Conservation (phyloP, 257 asterid genomes). For the Capsicum chinense region DNA sequence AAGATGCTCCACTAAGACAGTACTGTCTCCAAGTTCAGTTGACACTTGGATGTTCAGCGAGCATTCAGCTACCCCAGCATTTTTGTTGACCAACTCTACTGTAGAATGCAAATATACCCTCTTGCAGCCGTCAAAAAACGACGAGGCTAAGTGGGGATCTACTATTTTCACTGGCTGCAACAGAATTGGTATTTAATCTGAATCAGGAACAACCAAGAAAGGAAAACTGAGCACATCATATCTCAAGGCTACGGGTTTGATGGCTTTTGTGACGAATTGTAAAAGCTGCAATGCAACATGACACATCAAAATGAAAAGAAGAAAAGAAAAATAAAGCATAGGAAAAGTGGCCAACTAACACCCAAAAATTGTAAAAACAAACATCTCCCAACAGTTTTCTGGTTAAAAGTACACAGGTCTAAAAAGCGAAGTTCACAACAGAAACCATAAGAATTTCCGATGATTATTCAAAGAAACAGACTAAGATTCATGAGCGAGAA, state of each 20-base stretch:
- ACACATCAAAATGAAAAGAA: background rate
- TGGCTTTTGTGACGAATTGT: constrained; percentile 11
- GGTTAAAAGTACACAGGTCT: background rate
- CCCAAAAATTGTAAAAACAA: background rate
- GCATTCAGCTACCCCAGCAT: constrained; percentile 64
- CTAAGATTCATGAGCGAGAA: constrained; percentile 19
- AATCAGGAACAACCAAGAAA: constrained; percentile 37
- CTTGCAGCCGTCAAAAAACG: constrained; percentile 71
- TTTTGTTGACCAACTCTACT: constrained; percentile 71
- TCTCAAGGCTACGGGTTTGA: background rate
- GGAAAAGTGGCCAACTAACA: background rate
- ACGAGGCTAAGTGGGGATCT: constrained; percentile 92
- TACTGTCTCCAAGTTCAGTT: constrained; percentile 68
- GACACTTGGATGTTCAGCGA: constrained; percentile 86
- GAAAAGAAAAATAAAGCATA: background rate
- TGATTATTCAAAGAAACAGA: constrained; percentile 10
- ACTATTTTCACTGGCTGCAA: constrained; percentile 97
- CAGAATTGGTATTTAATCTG: constrained; percentile 33
- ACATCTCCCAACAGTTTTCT: constrained; percentile 4
- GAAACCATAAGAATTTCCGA: constrained; percentile 1
- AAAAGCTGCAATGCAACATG: background rate
- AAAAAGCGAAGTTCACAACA: background rate
- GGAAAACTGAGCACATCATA: background rate
- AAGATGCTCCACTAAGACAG: constrained; percentile 70
- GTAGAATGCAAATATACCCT: constrained; percentile 82